Percentiles rank a stretch among this genome's conserved stretches.
These are phyloP conservation scores for Stentor roeselii DNA, from an alignment of 73 alveolate genomes.

Conservation along the genomic window DNA sequence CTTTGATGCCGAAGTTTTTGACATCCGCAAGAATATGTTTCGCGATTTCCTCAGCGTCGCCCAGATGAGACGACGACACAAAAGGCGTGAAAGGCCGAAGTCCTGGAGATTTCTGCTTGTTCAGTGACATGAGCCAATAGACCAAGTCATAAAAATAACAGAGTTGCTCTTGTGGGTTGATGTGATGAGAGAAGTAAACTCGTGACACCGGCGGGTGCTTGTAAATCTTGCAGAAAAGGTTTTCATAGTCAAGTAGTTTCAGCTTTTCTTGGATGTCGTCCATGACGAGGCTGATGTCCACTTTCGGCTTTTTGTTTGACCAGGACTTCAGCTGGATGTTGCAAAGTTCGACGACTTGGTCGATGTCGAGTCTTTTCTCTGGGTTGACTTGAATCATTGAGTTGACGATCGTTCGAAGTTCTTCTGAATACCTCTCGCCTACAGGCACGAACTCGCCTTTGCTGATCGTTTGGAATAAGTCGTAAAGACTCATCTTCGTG, in stretches of 20 bases:
- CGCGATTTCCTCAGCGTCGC: conserved; percentile 1
- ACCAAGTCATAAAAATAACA: conserved; percentile 21
- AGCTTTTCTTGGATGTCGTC: conserved; percentile 85
- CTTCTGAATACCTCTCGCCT: conserved; percentile 55
- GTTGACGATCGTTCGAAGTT: conserved; percentile 62
- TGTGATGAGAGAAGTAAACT: conserved; percentile 17
- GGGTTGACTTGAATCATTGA: conserved; percentile 90
- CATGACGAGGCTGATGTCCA: conserved; percentile 81
- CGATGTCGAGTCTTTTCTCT: conserved; percentile 71
- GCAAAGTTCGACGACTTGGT: conserved; percentile 51
- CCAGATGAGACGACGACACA: not conserved
- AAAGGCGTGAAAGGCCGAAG: not conserved
- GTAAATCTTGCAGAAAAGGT: conserved; percentile 61
- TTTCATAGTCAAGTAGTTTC: conserved; percentile 76
- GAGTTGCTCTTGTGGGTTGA: not conserved
- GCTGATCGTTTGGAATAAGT: conserved; percentile 54
- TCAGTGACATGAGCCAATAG: conserved; percentile 17
- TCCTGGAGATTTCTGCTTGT: not conserved
- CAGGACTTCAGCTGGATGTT: conserved; percentile 41
- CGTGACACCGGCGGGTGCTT: conserved; percentile 23
- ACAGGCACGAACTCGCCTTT: conserved; percentile 74
- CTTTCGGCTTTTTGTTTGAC: conserved; percentile 57
- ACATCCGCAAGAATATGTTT: conserved; percentile 28
- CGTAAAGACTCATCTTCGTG: conserved; percentile 53
- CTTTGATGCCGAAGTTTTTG: not conserved